phyloP scores from a whole-genome alignment of 2,329 filamentous ascomycete genomes.

The Aspergillus bombycis region DNA sequence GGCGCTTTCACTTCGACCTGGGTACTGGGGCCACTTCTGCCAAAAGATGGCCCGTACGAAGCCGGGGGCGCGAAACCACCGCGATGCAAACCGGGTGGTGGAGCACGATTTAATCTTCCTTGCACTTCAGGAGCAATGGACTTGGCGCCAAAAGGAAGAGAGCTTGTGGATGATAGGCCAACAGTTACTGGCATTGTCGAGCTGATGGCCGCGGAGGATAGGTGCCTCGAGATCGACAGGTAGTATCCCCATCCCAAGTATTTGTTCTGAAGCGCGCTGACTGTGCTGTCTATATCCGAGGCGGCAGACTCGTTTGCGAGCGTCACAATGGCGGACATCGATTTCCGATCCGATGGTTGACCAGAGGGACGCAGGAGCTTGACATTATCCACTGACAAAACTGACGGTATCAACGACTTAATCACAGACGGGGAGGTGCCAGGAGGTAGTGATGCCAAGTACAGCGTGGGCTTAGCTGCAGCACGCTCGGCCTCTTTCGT shows the following conservation, averaged over 20 bases:
- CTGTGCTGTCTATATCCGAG: constrained; percentile 78
- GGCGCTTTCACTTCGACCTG: constrained; percentile 77
- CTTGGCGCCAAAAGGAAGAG: constrained; percentile 79
- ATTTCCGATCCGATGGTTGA: constrained; percentile 64
- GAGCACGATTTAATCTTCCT: constrained; percentile 53
- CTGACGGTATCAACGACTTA: constrained; percentile 54
- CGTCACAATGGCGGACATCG: constrained; percentile 76
- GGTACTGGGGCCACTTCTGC: constrained; percentile 54
- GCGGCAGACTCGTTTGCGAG: constrained; percentile 78
- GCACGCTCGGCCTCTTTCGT: constrained; percentile 50
- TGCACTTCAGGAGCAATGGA: constrained; percentile 55
- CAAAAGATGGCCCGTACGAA: constrained; percentile 61
- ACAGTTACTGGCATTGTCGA: constrained; percentile 54
- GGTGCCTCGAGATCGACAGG: constrained; percentile 76
- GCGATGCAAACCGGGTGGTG: constrained; percentile 53
- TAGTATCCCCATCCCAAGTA: constrained; percentile 87
- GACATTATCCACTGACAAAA: constrained; percentile 70
- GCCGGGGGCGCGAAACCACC: constrained; percentile 76
- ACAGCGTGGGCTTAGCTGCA: constrained; percentile 58
- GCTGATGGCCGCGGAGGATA: constrained; percentile 74
- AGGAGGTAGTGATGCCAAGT: constrained; percentile 58
- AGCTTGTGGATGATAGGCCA: constrained; percentile 52
- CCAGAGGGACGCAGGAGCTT: constrained; percentile 66
- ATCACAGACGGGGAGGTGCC: constrained; percentile 54
- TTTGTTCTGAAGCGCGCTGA: constrained; percentile 76